Conservation (phyloP, 2,329 filamentous ascomycete genomes). For the Lecanosticta acicola region DNA sequence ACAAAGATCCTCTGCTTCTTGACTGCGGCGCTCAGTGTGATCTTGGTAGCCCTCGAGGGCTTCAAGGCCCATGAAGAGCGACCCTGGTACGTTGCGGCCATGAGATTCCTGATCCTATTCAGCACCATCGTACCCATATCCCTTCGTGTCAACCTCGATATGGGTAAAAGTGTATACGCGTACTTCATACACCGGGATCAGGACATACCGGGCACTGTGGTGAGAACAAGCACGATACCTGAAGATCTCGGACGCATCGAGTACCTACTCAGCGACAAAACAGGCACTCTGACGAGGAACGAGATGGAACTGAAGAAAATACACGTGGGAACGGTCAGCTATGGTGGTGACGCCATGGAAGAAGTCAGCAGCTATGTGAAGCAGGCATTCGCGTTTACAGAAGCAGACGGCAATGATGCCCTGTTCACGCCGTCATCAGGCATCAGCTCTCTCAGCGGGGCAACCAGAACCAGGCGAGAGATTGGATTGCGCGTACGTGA, state of each 20-base stretch:
- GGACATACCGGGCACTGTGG: constrained; percentile 85
- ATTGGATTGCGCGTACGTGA: constrained; percentile 91
- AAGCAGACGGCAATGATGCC: constrained; percentile 28
- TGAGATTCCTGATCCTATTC: constrained; percentile 96
- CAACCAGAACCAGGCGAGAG: constrained; percentile 78
- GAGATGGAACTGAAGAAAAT: constrained; percentile 86
- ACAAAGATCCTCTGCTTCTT: constrained; percentile 93
- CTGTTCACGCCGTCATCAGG: constrained; percentile 72
- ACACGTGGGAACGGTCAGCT: constrained; percentile 94
- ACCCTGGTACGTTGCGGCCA: constrained; percentile 92
- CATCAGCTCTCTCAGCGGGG: constrained; percentile 48
- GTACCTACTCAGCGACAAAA: constrained; percentile 94
- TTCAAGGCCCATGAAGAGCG: constrained; percentile 59
- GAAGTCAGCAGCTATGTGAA: constrained; percentile 82
- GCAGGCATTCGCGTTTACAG: constrained; percentile 64
- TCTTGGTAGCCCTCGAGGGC: constrained; percentile 81
- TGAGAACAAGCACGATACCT: constrained; percentile 93
- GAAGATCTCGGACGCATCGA: constrained; percentile 94
- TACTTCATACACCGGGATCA: constrained; percentile 89
- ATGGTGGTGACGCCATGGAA: constrained; percentile 98
- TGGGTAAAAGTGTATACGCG: constrained; percentile 95
- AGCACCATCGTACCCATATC: constrained; percentile 99
- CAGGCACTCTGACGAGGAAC: constrained; percentile 95
- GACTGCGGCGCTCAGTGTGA: constrained; percentile 77
- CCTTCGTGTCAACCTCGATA: constrained; percentile 89